Evolutionary conservation across 1,284 basidiomycete genomes (phyloP), one percentile per base, ranked within the genome.

Genomic region (Tylopilus microsporus): DNA sequence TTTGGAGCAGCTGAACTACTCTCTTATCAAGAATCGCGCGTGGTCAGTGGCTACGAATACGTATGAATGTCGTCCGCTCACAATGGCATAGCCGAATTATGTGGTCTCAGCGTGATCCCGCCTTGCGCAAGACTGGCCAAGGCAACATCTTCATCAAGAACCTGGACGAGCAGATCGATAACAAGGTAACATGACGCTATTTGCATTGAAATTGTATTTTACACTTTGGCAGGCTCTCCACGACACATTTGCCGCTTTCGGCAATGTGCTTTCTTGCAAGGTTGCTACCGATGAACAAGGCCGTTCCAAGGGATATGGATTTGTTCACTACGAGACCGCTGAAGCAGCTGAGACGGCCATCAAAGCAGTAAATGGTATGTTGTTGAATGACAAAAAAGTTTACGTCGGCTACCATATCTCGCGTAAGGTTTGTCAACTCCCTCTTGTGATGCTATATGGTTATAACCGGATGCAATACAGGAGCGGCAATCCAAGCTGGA

Each of bases 91-190:
- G 89, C 83, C 94, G 97, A 72, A 99, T 99, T 82, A 99, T 99
- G 97, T 98, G 97, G 95, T 98, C 95, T 71, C 96, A 99, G 85
- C 93, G 97, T 75, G 97, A 99, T 81, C 97, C 97, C 63, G 92
- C 94, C 68, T 86, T 99, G 72, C 94, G 97, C 78, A 98, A 99
- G 86, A 98, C 95, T 65, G 95, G 95, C 66, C 94, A 98, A 80
- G 97, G 97, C 77, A 99, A 99, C 79, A 96, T 99, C 74, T 99
- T 99, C 81, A 99, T 99, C 82, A 99, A 99, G 83, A 99, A 99
- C 80, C 81, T 99, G 67, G 97, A 99, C 75, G 93, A 97, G 76
- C 83, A 84, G 63, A 99, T 99, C 69, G 97, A 99, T 81, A 99
- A 99, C 86, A 99, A 99, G 87, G 89, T 89, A 70, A 50, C 42